These are phyloP conservation scores for Geosiphon pyriformis DNA, from an alignment of 192 early-diverging fungal genomes.

Conservation along the genomic window DNA sequence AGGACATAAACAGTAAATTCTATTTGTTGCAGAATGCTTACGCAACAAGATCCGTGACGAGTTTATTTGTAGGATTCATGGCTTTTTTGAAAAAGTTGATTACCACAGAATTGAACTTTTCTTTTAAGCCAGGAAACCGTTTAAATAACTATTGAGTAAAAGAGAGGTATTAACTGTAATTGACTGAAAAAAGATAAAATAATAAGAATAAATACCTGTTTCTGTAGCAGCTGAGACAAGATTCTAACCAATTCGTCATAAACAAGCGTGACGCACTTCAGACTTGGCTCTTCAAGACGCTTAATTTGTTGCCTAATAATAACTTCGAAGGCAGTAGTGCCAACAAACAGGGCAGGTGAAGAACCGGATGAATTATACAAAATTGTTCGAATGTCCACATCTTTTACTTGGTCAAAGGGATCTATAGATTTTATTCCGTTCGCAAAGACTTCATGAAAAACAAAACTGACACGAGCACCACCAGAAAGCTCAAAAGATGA, in stretches of 20 bases:
- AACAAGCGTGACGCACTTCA: constrained; percentile 92
- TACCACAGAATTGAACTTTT: constrained; percentile 90
- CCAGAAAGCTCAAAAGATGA: constrained; percentile 93
- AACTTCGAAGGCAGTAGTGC: constrained; percentile 95
- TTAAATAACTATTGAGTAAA: constrained; percentile 87
- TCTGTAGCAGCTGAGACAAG: constrained; percentile 83
- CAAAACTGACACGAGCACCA: constrained; percentile 98
- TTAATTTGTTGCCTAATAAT: constrained; percentile 99
- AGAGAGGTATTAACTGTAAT: too few relatives aligned
- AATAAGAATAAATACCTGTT: constrained; percentile 50
- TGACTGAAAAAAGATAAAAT: neutral
- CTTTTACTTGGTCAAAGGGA: constrained; percentile 98
- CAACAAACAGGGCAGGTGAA: constrained; percentile 95
- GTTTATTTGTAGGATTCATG: constrained; percentile 87
- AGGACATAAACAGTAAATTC: constrained; percentile 23
- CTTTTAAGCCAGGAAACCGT: constrained; percentile 93
- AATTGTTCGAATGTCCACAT: constrained; percentile 97
- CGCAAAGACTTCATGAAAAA: constrained; percentile 96
- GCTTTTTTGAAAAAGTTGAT: constrained; percentile 92
- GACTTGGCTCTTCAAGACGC: constrained; percentile 93
- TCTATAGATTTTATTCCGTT: constrained; percentile 91
- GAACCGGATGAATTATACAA: constrained; percentile 98
- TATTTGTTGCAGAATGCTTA: constrained; percentile 33
- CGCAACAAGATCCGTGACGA: constrained; percentile 87
- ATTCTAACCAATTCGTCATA: constrained; percentile 99